Percentiles rank a stretch among this genome's conserved stretches.
Evolutionary conservation across 2,329 filamentous ascomycete species (phyloP).

Genomic region (Claviceps sorghi): DNA sequence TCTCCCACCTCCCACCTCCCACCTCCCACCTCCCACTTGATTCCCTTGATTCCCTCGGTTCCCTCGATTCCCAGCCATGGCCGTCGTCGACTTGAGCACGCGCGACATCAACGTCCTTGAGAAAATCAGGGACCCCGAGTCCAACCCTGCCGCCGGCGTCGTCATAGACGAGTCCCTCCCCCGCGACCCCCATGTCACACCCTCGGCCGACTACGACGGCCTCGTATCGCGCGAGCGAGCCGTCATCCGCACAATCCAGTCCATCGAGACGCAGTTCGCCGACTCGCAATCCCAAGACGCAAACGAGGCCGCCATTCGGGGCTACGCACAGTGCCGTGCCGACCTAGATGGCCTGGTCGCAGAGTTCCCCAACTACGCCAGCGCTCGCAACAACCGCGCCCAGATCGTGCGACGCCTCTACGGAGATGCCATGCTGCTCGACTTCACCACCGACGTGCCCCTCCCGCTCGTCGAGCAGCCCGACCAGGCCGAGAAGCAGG

Average conservation of each 20-base stretch:
- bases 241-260: conserved; percentile 40
- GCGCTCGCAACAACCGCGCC: conserved; percentile 59
- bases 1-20: no score
- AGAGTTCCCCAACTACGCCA: conserved; percentile 51
- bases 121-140: conserved; percentile 54
- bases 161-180: conserved; percentile 39
- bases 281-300: conserved; percentile 23
- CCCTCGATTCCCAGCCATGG: conserved; percentile 20
- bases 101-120: conserved; percentile 48
- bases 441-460: conserved; percentile 20
- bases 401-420: conserved; percentile 50
- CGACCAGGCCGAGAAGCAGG: conserved; percentile 21
- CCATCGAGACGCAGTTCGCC: conserved; percentile 38
- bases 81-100: conserved; percentile 33
- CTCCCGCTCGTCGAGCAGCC: conserved; percentile 27
- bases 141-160: conserved; percentile 38
- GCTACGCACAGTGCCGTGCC: conserved; percentile 32
- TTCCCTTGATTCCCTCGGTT: no score
- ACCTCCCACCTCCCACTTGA: no score
- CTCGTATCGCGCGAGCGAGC: conserved; percentile 36
- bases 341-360: conserved; percentile 41
- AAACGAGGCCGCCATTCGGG: conserved; percentile 23
- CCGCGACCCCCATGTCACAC: conserved; percentile 42
- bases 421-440: conserved; percentile 43
- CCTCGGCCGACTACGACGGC: conserved; percentile 33